These are phyloP conservation scores for Jackrogersella minutella DNA, from an alignment of 495 filamentous ascomycete species.

Conservation along the genomic window DNA sequence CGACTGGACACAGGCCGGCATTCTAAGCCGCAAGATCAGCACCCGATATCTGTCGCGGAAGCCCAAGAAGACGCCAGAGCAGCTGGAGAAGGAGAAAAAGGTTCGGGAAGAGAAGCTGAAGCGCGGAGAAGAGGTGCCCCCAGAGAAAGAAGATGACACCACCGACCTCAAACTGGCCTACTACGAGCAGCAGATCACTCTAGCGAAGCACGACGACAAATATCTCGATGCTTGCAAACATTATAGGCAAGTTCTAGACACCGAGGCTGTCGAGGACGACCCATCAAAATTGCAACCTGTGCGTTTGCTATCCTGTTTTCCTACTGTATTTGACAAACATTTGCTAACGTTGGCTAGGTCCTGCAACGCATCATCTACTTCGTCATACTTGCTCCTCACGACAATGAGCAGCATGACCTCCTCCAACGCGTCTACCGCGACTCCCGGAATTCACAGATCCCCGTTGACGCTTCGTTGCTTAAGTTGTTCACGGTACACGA, in stretches of 20 bases:
- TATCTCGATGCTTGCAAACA: conserved; percentile 98
- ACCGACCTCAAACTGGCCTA: conserved; percentile 95
- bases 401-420: conserved; percentile 98
- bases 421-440: conserved; percentile 88
- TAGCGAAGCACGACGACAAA: conserved; percentile 95
- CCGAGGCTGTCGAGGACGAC: conserved; percentile 90
- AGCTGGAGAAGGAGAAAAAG: conserved; percentile 88
- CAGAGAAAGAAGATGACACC: conserved; percentile 85
- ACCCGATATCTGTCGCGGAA: conserved; percentile 87
- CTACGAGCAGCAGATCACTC: conserved; percentile 93
- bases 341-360: conserved; percentile 62
- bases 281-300: conserved; percentile 83
- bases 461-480: conserved; percentile 79
- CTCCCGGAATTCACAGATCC: conserved; percentile 70
- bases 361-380: conserved; percentile 96
- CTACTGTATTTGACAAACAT: not conserved
- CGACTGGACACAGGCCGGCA: conserved; percentile 95
- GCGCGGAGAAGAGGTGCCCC: conserved; percentile 80
- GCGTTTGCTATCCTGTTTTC: conserved; percentile 47
- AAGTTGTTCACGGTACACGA: conserved; percentile 95
- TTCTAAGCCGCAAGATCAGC: conserved; percentile 96
- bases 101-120: conserved; percentile 77
- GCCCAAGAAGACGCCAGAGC: conserved; percentile 85
- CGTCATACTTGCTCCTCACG: conserved; percentile 93
- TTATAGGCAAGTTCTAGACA: conserved; percentile 94